Base-by-base conservation (phyloP, 1,284 basidiomycete species). In the Apiotrichum montevideense region DNA sequence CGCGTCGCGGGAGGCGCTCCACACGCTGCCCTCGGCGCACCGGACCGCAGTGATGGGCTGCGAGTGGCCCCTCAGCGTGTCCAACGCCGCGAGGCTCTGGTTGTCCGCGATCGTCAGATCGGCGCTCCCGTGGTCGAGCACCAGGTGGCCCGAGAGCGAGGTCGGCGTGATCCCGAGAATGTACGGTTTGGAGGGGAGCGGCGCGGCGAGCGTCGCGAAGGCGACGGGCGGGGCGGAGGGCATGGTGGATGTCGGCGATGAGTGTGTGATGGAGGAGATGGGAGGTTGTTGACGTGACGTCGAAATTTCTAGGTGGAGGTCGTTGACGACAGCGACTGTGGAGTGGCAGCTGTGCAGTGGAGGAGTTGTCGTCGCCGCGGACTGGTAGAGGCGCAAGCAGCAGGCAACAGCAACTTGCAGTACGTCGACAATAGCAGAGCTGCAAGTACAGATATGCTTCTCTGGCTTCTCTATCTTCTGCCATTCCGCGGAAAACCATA, bases 161-260 rank as follows among this genome's bases (percentile, higher is more conserved):
- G 72, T 68, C 8, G 74, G 75, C 43, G 64, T 70, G 57, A 77
- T 73, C 37, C 65, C 66, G 43, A 74, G 65, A 54, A 77, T 75
- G 62, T 75, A 75, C 10, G 70, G 67, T 44, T 54, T 52, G 8
- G 70, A 45, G 2, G 67, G 69, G 11, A 73, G 57, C 1, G 62
- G 52, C 1, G 58, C 46, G 3, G 67, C 61, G 15, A 74, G 63
- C 2, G 72, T 74, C 44, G 73, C 69, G 51, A 73, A 74, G 3
- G 68, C 61, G 35, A 72, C 52, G 2, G 73, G 68, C 11, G 71
- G 61, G 21, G 63, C 54, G 9, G 70, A 45, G 1, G 73, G 67
- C 75, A 77, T 77, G 35, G 41, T 35, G 50, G 37, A 39, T 39
- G 21, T 21, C 21, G 21, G 21, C 21, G 21, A 21, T 21, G 21